Conservation (phyloP, 352 stramenopile species). For the Globisporangium polare region DNA sequence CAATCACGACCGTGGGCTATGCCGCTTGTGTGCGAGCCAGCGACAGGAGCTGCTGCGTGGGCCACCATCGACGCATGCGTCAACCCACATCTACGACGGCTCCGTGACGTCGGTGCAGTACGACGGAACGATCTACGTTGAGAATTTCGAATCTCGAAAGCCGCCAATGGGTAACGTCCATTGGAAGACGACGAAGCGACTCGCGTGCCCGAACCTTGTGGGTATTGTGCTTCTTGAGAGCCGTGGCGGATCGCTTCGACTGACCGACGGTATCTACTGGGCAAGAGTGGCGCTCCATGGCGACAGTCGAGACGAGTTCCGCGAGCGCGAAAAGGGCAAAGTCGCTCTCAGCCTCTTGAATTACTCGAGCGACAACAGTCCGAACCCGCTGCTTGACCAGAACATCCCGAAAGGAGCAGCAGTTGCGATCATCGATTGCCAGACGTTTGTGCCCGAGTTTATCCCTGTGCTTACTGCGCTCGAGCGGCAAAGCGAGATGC, state of each 20-base stretch:
- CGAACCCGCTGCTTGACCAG: conserved; percentile 42
- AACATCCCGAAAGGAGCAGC: conserved; percentile 45
- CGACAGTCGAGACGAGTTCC: conserved; percentile 60
- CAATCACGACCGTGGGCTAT: conserved; percentile 54
- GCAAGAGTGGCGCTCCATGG: conserved; percentile 72
- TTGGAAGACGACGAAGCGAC: conserved; percentile 76
- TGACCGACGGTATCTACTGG: conserved; percentile 67
- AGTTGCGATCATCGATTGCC: conserved; percentile 84
- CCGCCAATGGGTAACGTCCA: conserved; percentile 60
- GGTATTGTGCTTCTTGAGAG: conserved; percentile 65
- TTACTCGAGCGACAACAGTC: conserved; percentile 55
- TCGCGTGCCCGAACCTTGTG: conserved; percentile 79
- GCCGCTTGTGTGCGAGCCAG: conserved; percentile 44
- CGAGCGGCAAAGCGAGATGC: conserved; percentile 66
- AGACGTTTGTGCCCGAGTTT: conserved; percentile 86
- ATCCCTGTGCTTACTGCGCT: conserved; percentile 79
- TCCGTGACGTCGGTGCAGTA: conserved; percentile 42
- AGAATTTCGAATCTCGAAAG: conserved; percentile 52
- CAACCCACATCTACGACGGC: conserved; percentile 82
- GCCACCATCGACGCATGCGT: conserved; percentile 48
- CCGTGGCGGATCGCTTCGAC: conserved; percentile 38
- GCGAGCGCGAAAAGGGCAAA: conserved; percentile 48
- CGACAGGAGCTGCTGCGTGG: conserved; percentile 51
- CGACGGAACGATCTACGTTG: conserved; percentile 61
- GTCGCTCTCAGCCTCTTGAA: conserved; percentile 72